These are phyloP conservation scores for Acanthamoeba triangularis DNA, from an alignment of 208 protist species.

Conservation along the genomic window DNA sequence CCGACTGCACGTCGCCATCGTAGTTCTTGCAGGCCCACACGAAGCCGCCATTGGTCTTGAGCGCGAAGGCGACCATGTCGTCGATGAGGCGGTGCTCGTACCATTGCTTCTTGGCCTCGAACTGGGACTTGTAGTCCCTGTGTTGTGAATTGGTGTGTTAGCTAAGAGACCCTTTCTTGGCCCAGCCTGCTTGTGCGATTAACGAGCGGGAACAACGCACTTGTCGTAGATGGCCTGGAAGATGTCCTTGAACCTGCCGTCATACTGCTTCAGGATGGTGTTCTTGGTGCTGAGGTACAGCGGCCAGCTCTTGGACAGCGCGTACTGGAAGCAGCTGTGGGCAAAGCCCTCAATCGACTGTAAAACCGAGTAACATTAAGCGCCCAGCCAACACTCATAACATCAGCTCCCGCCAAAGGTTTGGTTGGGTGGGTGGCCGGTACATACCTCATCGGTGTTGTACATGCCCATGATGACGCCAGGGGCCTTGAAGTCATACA, in stretches of 20 bases:
- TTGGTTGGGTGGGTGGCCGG: neutral
- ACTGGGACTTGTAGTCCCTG: constrained; percentile 67
- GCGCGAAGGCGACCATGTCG: constrained; percentile 96
- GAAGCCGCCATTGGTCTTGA: constrained; percentile 92
- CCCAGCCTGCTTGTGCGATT: too few species aligned
- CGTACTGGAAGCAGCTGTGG: constrained; percentile 96
- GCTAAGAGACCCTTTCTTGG: too few species aligned
- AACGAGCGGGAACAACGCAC: too few species aligned
- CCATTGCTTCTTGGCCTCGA: constrained; percentile 61
- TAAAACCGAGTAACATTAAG: too few species aligned
- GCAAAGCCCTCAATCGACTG: constrained; percentile 98
- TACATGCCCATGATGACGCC: constrained; percentile 97
- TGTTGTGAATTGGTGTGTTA: too few species aligned
- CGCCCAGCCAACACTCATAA: too few species aligned
- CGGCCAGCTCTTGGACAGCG: constrained; percentile 95
- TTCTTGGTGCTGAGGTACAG: constrained; percentile 98
- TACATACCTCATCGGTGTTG: constrained; percentile 94
- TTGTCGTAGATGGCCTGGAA: constrained; percentile 96
- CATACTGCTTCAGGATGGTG: constrained; percentile 99
- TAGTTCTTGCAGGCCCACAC: constrained; percentile 99
- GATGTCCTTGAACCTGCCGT: constrained; percentile 98
- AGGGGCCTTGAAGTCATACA: constrained; percentile 94
- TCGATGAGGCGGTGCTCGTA: constrained; percentile 98
- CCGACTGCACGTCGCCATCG: constrained; percentile 99
- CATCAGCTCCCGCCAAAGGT: too few species aligned